Conservation (phyloP, 1,284 basidiomycete genomes). For the Wallemia hederae region DNA sequence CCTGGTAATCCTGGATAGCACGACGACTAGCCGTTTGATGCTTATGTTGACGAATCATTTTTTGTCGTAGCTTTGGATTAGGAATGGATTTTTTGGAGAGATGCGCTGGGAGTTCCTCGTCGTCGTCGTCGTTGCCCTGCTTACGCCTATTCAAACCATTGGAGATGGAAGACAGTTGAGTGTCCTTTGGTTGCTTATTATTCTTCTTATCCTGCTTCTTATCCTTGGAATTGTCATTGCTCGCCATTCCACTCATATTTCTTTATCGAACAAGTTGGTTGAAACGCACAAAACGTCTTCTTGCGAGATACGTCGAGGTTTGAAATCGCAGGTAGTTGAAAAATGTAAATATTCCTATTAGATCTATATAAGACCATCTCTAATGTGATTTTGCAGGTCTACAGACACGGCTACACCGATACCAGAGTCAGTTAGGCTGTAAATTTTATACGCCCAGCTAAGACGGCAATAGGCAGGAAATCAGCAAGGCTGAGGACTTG, state of each 20-base stretch:
- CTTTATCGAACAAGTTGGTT: too few relatives aligned
- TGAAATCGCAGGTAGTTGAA: too few relatives aligned
- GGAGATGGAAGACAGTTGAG: not conserved
- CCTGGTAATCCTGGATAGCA: conserved; percentile 6
- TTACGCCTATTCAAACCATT: not conserved
- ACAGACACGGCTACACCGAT: too few relatives aligned
- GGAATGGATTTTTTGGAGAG: not conserved
- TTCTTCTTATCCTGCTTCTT: not conserved
- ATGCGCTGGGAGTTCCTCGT: not conserved
- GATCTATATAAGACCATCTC: too few relatives aligned
- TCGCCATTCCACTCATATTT: too few relatives aligned
- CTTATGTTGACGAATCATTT: conserved; percentile 30
- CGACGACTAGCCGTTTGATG: conserved; percentile 21
- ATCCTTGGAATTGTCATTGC: not conserved
- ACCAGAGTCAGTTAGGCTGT: too few relatives aligned
- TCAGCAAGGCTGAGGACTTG: conserved; percentile 28
- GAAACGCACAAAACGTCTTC: too few relatives aligned
- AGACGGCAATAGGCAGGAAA: too few relatives aligned
- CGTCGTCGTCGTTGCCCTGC: not conserved
- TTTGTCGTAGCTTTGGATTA: conserved; percentile 38
- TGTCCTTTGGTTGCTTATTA: not conserved
- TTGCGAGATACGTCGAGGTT: too few relatives aligned
- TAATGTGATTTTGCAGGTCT: too few relatives aligned
- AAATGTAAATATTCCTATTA: too few relatives aligned
- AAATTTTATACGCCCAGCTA: too few relatives aligned